Percentiles rank a stretch among this genome's conserved stretches.
These are phyloP conservation scores for Hypholoma fasciculare DNA, from an alignment of 768 basidiomycete genomes.

Conservation along the genomic window DNA sequence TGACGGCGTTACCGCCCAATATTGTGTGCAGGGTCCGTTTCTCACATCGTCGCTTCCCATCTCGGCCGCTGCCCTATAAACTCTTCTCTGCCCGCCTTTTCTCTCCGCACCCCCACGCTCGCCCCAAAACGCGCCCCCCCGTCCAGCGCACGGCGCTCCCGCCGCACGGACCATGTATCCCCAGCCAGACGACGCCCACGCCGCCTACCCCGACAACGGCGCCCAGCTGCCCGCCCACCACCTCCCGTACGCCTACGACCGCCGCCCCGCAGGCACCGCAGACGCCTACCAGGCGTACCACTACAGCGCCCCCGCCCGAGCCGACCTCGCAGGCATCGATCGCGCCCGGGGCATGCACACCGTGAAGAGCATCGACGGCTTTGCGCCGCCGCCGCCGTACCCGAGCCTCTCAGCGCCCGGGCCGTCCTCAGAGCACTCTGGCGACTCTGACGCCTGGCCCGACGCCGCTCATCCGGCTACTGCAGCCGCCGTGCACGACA, in stretches of 20 bases:
- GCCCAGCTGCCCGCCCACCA: no score
- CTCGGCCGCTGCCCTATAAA: background rate
- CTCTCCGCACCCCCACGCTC: background rate
- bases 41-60: background rate
- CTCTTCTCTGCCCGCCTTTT: background rate
- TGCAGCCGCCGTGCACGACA: slow-evolving; percentile 6
- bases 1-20: background rate
- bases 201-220: background rate
- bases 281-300: background rate
- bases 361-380: background rate
- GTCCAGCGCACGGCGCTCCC: background rate
- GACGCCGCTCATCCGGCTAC: background rate
- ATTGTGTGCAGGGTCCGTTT: background rate
- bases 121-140: background rate
- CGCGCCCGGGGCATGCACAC: background rate
- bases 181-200: background rate
- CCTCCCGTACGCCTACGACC: no score
- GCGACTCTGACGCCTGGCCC: slow-evolving; percentile 22
- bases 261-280: background rate
- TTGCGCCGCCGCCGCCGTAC: slow-evolving; percentile 1
- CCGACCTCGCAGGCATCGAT: background rate
- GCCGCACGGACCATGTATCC: background rate
- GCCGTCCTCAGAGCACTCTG: slow-evolving; percentile 21
- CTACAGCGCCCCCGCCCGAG: background rate
- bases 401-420: slow-evolving; percentile 15